These are phyloP conservation scores for Ustilago nuda DNA, from an alignment of 1,284 basidiomycete species.

Conservation along the genomic window DNA sequence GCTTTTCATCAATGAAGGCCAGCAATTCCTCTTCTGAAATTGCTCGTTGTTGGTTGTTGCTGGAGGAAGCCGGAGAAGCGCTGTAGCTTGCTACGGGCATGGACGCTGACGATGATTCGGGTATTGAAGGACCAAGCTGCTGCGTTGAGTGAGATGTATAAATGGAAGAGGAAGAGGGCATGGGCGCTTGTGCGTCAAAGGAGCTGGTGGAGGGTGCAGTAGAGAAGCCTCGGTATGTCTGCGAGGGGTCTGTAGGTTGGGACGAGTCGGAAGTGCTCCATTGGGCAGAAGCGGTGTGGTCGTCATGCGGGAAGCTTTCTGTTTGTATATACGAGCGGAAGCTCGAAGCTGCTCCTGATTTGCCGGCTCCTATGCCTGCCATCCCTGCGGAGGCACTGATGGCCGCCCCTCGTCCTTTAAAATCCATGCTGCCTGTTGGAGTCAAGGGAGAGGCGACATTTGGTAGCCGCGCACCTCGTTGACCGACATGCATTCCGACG, in stretches of 20 bases:
- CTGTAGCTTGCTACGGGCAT: slow-evolving; percentile 3
- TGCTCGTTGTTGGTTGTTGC: slow-evolving; percentile 16
- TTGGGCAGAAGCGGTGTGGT: slow-evolving; percentile 3
- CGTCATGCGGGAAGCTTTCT: slow-evolving; percentile 13
- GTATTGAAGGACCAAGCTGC: slow-evolving; percentile 5
- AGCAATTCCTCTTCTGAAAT: slow-evolving; percentile 52
- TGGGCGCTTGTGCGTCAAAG: slow-evolving; percentile 25
- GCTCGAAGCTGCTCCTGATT: slow-evolving; percentile 13
- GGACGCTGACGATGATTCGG: background rate
- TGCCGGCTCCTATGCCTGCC: slow-evolving; percentile 40
- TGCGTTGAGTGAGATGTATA: slow-evolving; percentile 25
- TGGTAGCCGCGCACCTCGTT: slow-evolving; percentile 13
- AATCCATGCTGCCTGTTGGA: background rate
- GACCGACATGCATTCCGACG: slow-evolving; percentile 25
- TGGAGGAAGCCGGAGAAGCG: slow-evolving; percentile 5
- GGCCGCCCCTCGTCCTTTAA: slow-evolving; percentile 1
- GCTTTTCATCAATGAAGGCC: slow-evolving; percentile 49
- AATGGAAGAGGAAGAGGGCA: slow-evolving; percentile 22
- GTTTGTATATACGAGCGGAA: slow-evolving; percentile 20
- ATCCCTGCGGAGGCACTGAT: slow-evolving; percentile 24
- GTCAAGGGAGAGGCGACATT: background rate
- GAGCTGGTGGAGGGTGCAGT: slow-evolving; percentile 18
- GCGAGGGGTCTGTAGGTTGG: slow-evolving; percentile 15
- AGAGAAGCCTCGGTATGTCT: slow-evolving; percentile 11
- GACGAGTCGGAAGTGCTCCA: slow-evolving; percentile 30